phyloP scores from a whole-genome alignment of 108 stramenopile genomes.

The Pseudonitzschia multiseries region DNA sequence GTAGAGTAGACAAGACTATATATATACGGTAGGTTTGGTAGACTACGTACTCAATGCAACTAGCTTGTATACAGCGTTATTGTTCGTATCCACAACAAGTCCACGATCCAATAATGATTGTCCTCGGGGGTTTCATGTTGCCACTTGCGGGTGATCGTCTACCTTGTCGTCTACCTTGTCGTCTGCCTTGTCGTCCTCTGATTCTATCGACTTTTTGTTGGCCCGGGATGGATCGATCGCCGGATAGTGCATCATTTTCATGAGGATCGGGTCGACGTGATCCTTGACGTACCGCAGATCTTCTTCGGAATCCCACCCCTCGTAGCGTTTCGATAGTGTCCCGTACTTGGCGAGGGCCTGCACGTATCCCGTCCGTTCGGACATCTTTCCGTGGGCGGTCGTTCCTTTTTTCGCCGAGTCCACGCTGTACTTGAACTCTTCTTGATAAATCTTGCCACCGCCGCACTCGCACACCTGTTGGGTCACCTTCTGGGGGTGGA shows the following conservation, averaged over 20 bases:
- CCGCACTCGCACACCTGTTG: conserved; percentile 63
- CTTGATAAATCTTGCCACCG: conserved; percentile 47
- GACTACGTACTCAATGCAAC: too few relatives aligned
- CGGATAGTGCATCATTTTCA: conserved; percentile 37
- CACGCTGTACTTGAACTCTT: conserved; percentile 61
- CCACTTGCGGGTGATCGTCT: too few relatives aligned
- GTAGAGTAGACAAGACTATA: too few relatives aligned
- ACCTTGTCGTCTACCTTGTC: background rate
- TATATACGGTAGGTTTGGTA: too few relatives aligned
- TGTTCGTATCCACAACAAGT: too few relatives aligned
- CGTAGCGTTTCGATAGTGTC: conserved; percentile 46
- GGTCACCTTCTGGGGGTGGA: conserved; percentile 56
- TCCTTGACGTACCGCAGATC: conserved; percentile 53
- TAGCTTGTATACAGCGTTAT: too few relatives aligned
- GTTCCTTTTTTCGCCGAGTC: conserved; percentile 72
- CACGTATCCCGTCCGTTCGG: conserved; percentile 53
- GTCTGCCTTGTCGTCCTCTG: background rate
- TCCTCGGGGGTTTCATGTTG: too few relatives aligned
- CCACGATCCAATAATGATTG: too few relatives aligned
- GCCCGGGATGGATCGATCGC: conserved; percentile 11
- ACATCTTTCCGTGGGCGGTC: conserved; percentile 21
- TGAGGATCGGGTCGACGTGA: conserved; percentile 43
- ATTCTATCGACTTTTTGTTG: background rate
- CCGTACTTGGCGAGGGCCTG: conserved; percentile 74
- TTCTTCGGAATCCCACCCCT: conserved; percentile 34